Conservation (phyloP, 2,329 filamentous ascomycete genomes). For the Trichoderma breve region DNA sequence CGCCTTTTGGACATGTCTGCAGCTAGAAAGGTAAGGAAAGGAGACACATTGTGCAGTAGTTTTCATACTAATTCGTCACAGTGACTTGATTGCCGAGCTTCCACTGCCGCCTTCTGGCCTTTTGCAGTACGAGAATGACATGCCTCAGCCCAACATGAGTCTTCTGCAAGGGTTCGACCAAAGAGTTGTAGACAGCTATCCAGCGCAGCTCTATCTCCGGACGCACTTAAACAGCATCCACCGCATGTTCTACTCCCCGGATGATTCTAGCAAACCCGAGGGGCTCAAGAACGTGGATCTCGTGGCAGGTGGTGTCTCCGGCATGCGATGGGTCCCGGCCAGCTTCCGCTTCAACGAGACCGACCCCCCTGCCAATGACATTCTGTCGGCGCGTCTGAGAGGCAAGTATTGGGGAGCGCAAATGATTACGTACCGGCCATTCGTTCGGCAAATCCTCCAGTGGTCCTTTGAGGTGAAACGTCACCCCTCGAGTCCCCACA, state of each 20-base stretch:
- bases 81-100: constrained; percentile 89
- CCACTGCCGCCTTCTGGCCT: constrained; percentile 60
- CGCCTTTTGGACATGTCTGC: constrained; percentile 90
- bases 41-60: background rate
- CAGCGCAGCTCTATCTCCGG: constrained; percentile 61
- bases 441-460: constrained; percentile 58
- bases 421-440: constrained; percentile 84
- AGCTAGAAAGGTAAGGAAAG: constrained; percentile 73
- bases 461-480: constrained; percentile 40
- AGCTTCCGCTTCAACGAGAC: constrained; percentile 59
- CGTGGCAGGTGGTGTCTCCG: constrained; percentile 43
- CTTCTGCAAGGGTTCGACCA: constrained; percentile 43
- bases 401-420: constrained; percentile 94
- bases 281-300: constrained; percentile 48
- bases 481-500: constrained; percentile 36
- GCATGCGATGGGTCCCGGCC: constrained; percentile 47
- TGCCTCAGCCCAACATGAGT: constrained; percentile 63
- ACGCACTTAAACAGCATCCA: constrained; percentile 65
- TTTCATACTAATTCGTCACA: constrained; percentile 34
- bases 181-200: constrained; percentile 57
- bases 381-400: constrained; percentile 78
- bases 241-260: constrained; percentile 51
- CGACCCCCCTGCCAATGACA: constrained; percentile 70
- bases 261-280: constrained; percentile 33
- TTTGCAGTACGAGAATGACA: constrained; percentile 59